phyloP scores from a whole-genome alignment of 805 yeast species.

The Candida krabiensis region DNA sequence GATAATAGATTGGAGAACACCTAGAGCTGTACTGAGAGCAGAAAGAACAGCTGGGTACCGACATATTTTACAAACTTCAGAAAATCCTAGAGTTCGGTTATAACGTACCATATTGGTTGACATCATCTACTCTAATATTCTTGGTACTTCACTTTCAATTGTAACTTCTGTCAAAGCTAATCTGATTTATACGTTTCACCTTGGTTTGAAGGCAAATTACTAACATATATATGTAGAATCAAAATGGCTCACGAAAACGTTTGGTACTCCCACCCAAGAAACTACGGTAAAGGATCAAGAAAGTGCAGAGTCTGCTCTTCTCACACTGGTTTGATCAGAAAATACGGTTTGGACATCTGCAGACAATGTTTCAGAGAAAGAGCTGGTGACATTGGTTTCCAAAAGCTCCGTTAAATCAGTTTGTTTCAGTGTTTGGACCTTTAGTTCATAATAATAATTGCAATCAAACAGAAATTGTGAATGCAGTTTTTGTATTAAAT shows the following conservation, averaged over 20 bases:
- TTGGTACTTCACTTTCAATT: too few relatives aligned
- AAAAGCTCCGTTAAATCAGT: conserved; percentile 86
- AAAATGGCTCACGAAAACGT: conserved; percentile 99
- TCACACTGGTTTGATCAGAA: conserved; percentile 99
- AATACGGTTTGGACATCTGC: conserved; percentile 99
- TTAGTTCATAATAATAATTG: conserved; percentile 7
- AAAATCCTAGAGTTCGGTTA: too few relatives aligned
- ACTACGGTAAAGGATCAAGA: conserved; percentile 99
- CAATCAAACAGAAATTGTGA: conserved; percentile 2
- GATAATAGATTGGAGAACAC: too few relatives aligned
- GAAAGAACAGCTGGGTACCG: too few relatives aligned
- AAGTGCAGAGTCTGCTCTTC: conserved; percentile 99
- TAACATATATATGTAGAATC: conserved; percentile 30
- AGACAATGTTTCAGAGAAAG: conserved; percentile 99
- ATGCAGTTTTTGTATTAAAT: conserved; percentile 1
- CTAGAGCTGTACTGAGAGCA: too few relatives aligned
- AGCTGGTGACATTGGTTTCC: conserved; percentile 98
- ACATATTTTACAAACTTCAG: too few relatives aligned
- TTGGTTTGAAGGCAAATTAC: too few relatives aligned
- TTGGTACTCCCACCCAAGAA: conserved; percentile 99
- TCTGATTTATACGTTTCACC: too few relatives aligned
- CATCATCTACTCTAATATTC: too few relatives aligned
- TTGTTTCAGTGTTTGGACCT: not conserved
- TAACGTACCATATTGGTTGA: too few relatives aligned
- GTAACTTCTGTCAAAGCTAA: too few relatives aligned